Evolutionary conservation across 202 grass and related monocot species (phyloP), one percentile per base, ranked within the genome.

Genomic region (Bolboschoenoplectus hybrid): DNA sequence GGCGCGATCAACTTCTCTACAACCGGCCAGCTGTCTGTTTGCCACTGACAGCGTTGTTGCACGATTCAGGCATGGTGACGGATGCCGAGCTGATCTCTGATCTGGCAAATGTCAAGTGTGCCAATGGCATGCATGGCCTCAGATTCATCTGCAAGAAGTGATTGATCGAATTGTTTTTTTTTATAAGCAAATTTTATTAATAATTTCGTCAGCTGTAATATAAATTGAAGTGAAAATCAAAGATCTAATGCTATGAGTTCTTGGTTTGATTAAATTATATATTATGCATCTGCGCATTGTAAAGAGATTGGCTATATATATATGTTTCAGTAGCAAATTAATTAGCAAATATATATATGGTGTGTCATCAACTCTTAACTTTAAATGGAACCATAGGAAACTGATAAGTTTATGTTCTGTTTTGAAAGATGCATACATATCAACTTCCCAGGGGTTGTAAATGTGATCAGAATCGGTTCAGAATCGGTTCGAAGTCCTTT

Each of bases 1-100:
- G 92, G 92, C 1, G 87, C 36, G 5, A 61, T 38, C n/a, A 85
- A 85, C 6, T 88, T 85, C 72, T 80, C 47, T 9, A 65, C 81
- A 12, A 80, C 87, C 13, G 5, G 26, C 26, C 26, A 26, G 26
- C 26, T 26, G 57, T 38, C 14, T 88, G 10, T 80, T 85, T 43
- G 36, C 72, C 9, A 32, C 72, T 2, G 87, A 88, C 35, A 85
- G 87, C 45, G 19, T 34, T 0, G 72, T 85, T 14, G 2, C 81
- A 5, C 57, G 72, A 11, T 85, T 85, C 63, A 58, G 46, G 7
- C 46, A 20, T 2, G 47, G 57, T 9, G 34, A 3, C 12, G 0
- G 67, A 3, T 0, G 87, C 11, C 0, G 35, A 83, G 1, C 47
- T 34, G 17, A 12, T 56, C 32, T 58, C 63, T 41, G 32, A 61